A percentile compares a stretch with the other conserved stretches of the same genome.
These are phyloP conservation scores for Sordaria brevicollis DNA, from an alignment of 495 filamentous ascomycete species.

Conservation along the genomic window DNA sequence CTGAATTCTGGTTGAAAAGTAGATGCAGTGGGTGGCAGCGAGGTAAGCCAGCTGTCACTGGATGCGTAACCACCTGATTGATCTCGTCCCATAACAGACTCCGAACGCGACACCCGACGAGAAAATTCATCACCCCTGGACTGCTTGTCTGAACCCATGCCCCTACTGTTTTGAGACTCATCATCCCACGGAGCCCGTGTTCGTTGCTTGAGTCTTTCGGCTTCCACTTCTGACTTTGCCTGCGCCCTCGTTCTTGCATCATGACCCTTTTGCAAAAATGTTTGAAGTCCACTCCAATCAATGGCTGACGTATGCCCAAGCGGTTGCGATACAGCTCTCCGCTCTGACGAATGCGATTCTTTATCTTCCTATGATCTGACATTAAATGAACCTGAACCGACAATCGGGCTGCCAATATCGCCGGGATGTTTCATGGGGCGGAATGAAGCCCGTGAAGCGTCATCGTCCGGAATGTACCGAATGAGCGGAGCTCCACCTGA, in stretches of 20 bases:
- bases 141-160: not conserved
- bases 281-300: not conserved
- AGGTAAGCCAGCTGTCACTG: not conserved
- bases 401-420: constrained; percentile 42
- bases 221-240: not conserved
- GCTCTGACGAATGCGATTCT: not conserved
- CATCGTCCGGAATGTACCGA: constrained; percentile 44
- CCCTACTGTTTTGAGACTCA: not conserved
- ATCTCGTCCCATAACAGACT: not conserved
- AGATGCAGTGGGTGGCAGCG: not conserved
- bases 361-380: not conserved
- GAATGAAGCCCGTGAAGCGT: constrained; percentile 14
- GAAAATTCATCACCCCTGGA: not conserved
- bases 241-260: not conserved
- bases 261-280: not conserved
- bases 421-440: constrained; percentile 40
- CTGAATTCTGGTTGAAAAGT: not conserved
- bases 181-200: not conserved
- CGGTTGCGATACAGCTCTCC: constrained; percentile 9
- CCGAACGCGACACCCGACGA: not conserved
- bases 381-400: constrained; percentile 2
- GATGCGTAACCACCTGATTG: not conserved
- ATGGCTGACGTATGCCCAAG: not conserved
- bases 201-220: not conserved
- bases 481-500: constrained; percentile 43